Base-by-base conservation (phyloP, 805 yeast genomes). In the Cyberlindnera sargentensis region DNA sequence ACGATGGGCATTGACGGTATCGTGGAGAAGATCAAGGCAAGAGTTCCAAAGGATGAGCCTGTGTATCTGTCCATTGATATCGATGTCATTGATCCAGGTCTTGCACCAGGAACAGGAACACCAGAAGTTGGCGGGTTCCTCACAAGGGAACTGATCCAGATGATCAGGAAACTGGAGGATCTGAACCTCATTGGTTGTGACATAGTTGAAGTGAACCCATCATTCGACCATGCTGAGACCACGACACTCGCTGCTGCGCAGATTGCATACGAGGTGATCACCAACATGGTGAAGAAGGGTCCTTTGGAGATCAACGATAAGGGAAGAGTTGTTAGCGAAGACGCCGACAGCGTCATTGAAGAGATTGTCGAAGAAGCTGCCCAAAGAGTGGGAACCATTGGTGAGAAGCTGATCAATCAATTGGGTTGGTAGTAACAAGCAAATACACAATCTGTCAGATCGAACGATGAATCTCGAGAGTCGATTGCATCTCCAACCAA, bases 201-300 rank as follows among this genome's bases (percentile, higher is more conserved):
- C 47, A 74, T 73, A 36, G 78, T 73, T 24, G 78, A 73, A 49
- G 78, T 73, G 37, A 64, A 76, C 33, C 86, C 87, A 3, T 79
- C 84, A 2, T 80, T 65, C 48, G 84, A 81, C 50, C 39, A 79
- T n/a, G 84, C 80, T 25, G 85, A 75, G 49, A 69, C 73, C 45
- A 81, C 88, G 4, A 73, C 81, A 11, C 62, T 80, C 47, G 80
- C 82, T 3, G 88, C 83, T 3, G 79, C 84, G 3, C 82, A 79
- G 46, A 77, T 78, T 39, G 76, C 75, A 37, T 80, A 75, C 50
- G 68, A 70, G 15, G 58, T 72, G 37, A 61, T 72, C 44, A 64
- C 71, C 6, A 53, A 71, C 39, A 64, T 72, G 64, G 89, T 84
- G 11, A 76, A 80, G 57, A 77, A 71, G 51, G 82, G 78, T 8